These are phyloP conservation scores for Jasminum sambac DNA, from an alignment of 257 asterid genomes.

Conservation along the genomic window DNA sequence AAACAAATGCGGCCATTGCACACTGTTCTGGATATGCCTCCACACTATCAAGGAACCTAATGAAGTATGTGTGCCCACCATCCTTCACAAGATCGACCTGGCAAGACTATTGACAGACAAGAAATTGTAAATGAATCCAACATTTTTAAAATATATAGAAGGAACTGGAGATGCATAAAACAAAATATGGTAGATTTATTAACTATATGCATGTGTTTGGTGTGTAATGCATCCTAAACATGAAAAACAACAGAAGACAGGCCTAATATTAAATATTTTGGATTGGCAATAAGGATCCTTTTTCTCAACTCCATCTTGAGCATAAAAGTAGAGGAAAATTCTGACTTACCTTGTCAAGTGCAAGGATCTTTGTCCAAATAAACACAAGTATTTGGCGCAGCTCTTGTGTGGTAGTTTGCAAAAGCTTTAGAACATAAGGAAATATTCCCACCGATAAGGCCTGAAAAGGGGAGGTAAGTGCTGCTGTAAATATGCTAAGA, in stretches of 20 bases:
- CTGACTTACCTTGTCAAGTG: conserved; percentile 78
- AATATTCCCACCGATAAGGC: conserved; percentile 98
- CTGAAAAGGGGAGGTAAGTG: conserved; percentile 37
- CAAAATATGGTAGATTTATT: neutral
- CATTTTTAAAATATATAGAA: neutral
- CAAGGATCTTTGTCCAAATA: conserved; percentile 98
- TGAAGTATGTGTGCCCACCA: conserved; percentile 86
- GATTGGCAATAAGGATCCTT: neutral
- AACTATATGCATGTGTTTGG: neutral
- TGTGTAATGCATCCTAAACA: neutral
- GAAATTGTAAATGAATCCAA: neutral
- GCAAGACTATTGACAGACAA: conserved; percentile 64
- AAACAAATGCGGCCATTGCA: conserved; percentile 99
- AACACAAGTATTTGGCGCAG: conserved; percentile 95
- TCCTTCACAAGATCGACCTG: conserved; percentile 99
- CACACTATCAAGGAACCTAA: conserved; percentile 86
- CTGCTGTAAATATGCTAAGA: conserved; percentile 8
- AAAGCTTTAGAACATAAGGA: conserved; percentile 92
- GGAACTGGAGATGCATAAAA: conserved; percentile 5
- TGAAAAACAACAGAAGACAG: neutral
- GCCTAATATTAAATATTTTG: neutral
- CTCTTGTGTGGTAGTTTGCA: conserved; percentile 95
- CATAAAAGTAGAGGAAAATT: neutral
- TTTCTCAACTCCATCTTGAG: neutral
- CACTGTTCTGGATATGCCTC: conserved; percentile 99